Conservation (phyloP, 768 basidiomycete species). For the Punctularia strigosozonata region DNA sequence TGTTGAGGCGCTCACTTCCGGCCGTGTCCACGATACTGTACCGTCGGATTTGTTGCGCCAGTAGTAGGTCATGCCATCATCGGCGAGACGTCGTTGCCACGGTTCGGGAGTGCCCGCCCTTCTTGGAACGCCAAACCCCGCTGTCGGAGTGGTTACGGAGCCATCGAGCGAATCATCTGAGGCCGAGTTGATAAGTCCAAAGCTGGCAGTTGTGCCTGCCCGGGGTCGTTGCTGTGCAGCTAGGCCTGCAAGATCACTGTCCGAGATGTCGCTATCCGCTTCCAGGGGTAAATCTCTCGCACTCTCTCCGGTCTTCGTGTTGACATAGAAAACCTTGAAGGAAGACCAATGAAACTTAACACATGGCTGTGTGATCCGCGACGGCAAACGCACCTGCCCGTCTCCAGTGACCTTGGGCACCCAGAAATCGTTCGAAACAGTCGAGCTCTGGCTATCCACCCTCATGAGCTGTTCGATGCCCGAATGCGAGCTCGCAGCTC, state of each 20-base stretch:
- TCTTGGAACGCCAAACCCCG: slow-evolving; percentile 51
- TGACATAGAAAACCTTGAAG: slow-evolving; percentile 87
- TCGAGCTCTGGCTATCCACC: slow-evolving; percentile 15
- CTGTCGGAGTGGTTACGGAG: no score
- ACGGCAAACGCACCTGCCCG: slow-evolving; percentile 54
- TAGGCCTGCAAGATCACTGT: slow-evolving; percentile 49
- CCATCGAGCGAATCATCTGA: no score
- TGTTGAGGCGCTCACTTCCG: slow-evolving; percentile 23
- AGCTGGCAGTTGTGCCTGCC: slow-evolving; percentile 38
- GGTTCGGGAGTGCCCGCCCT: slow-evolving; percentile 60
- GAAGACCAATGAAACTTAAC: slow-evolving; percentile 2
- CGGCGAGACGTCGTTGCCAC: slow-evolving; percentile 73
- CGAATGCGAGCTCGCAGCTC: slow-evolving; percentile 18
- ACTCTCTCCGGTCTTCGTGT: slow-evolving; percentile 75
- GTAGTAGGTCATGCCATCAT: slow-evolving; percentile 74
- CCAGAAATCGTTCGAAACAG: slow-evolving; percentile 74
- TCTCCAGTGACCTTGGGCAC: slow-evolving; percentile 74
- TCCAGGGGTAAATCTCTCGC: slow-evolving; percentile 79
- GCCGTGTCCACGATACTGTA: slow-evolving; percentile 56
- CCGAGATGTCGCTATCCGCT: slow-evolving; percentile 50
- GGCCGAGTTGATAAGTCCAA: no score
- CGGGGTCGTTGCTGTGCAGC: slow-evolving; percentile 43
- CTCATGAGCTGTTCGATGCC: slow-evolving; percentile 21
- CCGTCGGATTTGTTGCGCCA: slow-evolving; percentile 67
- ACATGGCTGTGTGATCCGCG: slow-evolving; percentile 1